Evolutionary conservation across 208 protist genomes (phyloP).

Genomic region (Leishmania aethiopica): DNA sequence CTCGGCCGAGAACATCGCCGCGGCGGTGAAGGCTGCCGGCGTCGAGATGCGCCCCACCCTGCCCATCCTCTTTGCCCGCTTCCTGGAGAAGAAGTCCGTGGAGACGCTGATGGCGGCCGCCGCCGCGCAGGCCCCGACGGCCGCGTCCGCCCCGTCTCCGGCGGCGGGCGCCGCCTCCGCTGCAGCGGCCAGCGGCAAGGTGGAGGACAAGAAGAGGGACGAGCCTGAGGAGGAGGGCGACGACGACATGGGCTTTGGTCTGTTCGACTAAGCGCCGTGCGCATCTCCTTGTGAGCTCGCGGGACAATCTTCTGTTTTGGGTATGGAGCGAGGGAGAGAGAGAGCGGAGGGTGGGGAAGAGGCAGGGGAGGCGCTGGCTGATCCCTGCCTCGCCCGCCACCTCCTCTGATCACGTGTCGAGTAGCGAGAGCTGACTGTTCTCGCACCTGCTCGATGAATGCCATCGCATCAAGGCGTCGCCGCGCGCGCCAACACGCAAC

Average conservation of each 20-base stretch:
- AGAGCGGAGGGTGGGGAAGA: no score
- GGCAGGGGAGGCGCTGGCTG: background rate
- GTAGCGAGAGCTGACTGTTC: background rate
- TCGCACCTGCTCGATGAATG: background rate
- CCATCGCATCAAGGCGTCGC: background rate
- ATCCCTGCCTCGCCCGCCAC: background rate
- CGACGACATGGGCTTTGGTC: conserved; percentile 92
- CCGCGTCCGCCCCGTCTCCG: conserved; percentile 40
- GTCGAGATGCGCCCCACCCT: conserved; percentile 71
- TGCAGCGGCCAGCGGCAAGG: conserved; percentile 45
- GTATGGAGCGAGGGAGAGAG: background rate
- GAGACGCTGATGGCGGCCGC: conserved; percentile 67
- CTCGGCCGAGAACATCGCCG: conserved; percentile 77
- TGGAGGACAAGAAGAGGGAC: conserved; percentile 46
- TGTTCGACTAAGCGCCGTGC: conserved; percentile 77
- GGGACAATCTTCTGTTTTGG: background rate
- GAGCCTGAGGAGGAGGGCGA: conserved; percentile 58
- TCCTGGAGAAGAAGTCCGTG: conserved; percentile 83
- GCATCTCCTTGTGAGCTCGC: background rate
- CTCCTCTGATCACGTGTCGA: background rate
- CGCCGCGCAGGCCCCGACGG: conserved; percentile 44
- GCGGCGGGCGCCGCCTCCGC: conserved; percentile 53
- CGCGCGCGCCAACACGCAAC: background rate
- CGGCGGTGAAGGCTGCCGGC: conserved; percentile 70
- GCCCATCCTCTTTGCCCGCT: conserved; percentile 83